Conservation (phyloP, 1,284 basidiomycete species). For the Malassezia furfur region DNA sequence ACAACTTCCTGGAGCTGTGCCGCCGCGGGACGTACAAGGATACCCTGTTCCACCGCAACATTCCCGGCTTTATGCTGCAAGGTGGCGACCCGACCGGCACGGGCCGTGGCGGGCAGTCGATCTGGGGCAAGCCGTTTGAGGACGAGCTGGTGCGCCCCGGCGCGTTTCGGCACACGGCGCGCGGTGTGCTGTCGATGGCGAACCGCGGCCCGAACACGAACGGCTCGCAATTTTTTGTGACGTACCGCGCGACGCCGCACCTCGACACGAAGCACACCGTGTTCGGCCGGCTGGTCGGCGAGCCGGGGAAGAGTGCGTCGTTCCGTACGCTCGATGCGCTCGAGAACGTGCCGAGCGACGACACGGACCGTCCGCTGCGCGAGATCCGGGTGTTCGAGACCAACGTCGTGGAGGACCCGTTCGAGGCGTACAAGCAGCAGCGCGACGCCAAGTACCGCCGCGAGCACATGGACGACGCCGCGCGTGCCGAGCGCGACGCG, state of each 20-base stretch:
- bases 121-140: conserved; percentile 88
- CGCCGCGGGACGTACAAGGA: conserved; percentile 75
- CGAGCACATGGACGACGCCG: conserved; percentile 26
- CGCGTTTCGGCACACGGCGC: conserved; percentile 29
- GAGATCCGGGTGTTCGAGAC: conserved; percentile 56
- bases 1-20: conserved; percentile 72
- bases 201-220: conserved; percentile 43
- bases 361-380: conserved; percentile 74
- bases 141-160: conserved; percentile 64
- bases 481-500: conserved; percentile 23
- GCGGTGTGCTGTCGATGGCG: conserved; percentile 44
- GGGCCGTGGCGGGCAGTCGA: conserved; percentile 81
- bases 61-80: conserved; percentile 97
- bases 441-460: conserved; percentile 19
- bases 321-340: conserved; percentile 62
- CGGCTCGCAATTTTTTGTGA: conserved; percentile 38
- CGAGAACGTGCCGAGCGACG: conserved; percentile 69
- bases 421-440: conserved; percentile 28
- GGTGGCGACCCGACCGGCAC: conserved; percentile 95
- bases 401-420: conserved; percentile 36
- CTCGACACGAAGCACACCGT: conserved; percentile 72
- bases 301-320: conserved; percentile 58
- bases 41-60: conserved; percentile 76
- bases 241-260: conserved; percentile 58
- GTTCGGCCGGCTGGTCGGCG: conserved; percentile 83